Evolutionary conservation across 495 filamentous ascomycete genomes (phyloP).

Genomic region (Xylaria grammica): DNA sequence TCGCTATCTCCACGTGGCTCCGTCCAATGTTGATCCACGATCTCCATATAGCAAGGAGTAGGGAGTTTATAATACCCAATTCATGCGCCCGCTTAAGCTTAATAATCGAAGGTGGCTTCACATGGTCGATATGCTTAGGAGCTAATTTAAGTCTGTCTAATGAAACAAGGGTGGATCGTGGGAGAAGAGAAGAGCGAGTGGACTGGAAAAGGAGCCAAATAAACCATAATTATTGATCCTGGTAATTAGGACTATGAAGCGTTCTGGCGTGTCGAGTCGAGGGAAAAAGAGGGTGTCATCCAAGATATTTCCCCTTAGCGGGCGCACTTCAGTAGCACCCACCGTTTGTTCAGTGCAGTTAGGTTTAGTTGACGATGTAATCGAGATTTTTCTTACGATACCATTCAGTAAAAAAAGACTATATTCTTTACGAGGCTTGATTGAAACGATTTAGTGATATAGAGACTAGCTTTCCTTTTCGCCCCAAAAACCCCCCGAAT

Average conservation of each 20-base stretch:
- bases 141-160: slow-evolving; percentile 18
- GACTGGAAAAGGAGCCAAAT: slow-evolving; percentile 4
- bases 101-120: slow-evolving; percentile 21
- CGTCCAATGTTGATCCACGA: slow-evolving; percentile 28
- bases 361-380: slow-evolving; percentile 43
- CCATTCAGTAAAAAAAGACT: slow-evolving; percentile 19
- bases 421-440: no score
- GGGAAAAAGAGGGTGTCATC: slow-evolving; percentile 26
- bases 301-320: slow-evolving; percentile 37
- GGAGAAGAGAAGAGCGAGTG: background rate
- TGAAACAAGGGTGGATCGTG: slow-evolving; percentile 2
- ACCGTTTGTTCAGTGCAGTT: slow-evolving; percentile 37
- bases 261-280: slow-evolving; percentile 14
- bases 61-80: slow-evolving; percentile 32
- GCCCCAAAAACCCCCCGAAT: no score
- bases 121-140: slow-evolving; percentile 23
- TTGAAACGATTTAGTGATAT: no score
- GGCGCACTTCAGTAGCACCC: slow-evolving; percentile 19
- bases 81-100: slow-evolving; percentile 19
- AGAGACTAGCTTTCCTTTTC: no score
- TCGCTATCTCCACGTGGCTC: slow-evolving; percentile 30
- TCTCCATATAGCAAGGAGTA: slow-evolving; percentile 32
- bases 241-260: slow-evolving; percentile 18
- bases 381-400: slow-evolving; percentile 42
- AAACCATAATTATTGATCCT: slow-evolving; percentile 7